Evolutionary conservation across 768 basidiomycete species (phyloP), one percentile per base, ranked within the genome.

Genomic region (Ramaria sp.): DNA sequence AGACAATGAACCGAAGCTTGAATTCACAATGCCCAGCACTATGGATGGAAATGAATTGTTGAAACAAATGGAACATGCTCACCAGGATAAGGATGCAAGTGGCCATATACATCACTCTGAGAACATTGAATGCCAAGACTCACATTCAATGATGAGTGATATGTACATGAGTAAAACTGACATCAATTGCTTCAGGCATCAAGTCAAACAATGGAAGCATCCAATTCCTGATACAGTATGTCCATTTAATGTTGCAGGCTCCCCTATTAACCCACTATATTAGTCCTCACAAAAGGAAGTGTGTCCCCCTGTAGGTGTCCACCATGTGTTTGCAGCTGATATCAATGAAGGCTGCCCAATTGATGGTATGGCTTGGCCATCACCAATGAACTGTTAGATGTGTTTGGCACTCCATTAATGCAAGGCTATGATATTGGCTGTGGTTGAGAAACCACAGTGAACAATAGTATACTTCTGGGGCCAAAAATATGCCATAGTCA

Each of bases 21-120:
- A 33, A 6, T 68, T 63, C 31, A 17, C 57, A 0, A 15, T 65
- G 5, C 58, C 75, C 31, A 31, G 62, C 12, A 63, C 62, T n/a
- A 61, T 70, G 47, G 70, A 74, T 57, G 67, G 69, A 1, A 74
- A 73, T 51, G 61, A 68, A 34, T 73, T 68, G 0, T 60, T 68
- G 1, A 70, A 70, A 52, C 64, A 66, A 1, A 62, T 73, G 33
- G 66, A 62, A 7, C 57, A 47, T 19, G 49, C 62, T 3, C 63
- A 63, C 0, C n/a, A 51, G 10, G 61, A 63, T 10, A 43, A 63
- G 15, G 54, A 50, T 24, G 63, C 53, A 7, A 66, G 70, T 43
- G 51, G n/a, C 0, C 58, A 62, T 1, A 41, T 57, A 3, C 64
- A 66, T 37, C 24, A 15, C 22, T 54, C 53, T 1, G 39, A 41